Evolutionary conservation across 345 rosid species (phyloP).

Genomic region (Eucalyptus dawsonii): DNA sequence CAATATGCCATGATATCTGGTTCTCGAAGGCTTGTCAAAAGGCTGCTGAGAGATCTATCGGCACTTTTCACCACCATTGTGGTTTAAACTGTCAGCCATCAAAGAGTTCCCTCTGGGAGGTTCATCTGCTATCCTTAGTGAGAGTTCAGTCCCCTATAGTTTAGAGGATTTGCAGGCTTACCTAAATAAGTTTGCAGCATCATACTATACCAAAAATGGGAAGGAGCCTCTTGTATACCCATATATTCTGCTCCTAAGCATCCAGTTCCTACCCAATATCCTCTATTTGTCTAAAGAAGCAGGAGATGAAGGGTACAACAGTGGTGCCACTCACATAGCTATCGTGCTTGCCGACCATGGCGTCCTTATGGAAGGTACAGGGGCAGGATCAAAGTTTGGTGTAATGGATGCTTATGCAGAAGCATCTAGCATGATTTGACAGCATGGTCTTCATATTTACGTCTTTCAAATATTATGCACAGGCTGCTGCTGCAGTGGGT

Average conservation of each 20-base stretch:
- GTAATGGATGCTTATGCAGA: conserved; percentile 89
- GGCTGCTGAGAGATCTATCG: conserved; percentile 70
- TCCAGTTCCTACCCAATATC: conserved; percentile 78
- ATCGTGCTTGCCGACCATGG: conserved; percentile 75
- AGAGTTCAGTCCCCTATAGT: conserved; percentile 59
- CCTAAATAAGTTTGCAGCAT: conserved; percentile 88
- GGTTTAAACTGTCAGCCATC: conserved; percentile 78
- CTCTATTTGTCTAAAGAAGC: conserved; percentile 74
- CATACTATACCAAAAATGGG: conserved; percentile 89
- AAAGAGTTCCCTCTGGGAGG: conserved; percentile 46
- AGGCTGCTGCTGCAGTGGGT: conserved; percentile 91
- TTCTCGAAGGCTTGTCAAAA: conserved; percentile 80
- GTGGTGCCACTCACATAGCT: conserved; percentile 77
- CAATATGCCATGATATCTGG: conserved; percentile 73
- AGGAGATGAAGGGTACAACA: conserved; percentile 64
- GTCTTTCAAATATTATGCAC: conserved; percentile 85
- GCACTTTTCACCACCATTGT: conserved; percentile 78
- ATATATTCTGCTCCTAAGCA: conserved; percentile 74
- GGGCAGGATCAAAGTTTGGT: conserved; percentile 54
- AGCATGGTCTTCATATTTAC: conserved; percentile 77
- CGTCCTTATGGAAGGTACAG: conserved; percentile 56
- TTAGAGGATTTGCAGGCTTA: conserved; percentile 91
- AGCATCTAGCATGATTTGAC: conserved; percentile 82
- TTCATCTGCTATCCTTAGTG: conserved; percentile 52
- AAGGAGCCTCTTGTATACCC: conserved; percentile 97